Conservation (phyloP, 2,329 filamentous ascomycete species). For the Aspergillus sclerotialis region DNA sequence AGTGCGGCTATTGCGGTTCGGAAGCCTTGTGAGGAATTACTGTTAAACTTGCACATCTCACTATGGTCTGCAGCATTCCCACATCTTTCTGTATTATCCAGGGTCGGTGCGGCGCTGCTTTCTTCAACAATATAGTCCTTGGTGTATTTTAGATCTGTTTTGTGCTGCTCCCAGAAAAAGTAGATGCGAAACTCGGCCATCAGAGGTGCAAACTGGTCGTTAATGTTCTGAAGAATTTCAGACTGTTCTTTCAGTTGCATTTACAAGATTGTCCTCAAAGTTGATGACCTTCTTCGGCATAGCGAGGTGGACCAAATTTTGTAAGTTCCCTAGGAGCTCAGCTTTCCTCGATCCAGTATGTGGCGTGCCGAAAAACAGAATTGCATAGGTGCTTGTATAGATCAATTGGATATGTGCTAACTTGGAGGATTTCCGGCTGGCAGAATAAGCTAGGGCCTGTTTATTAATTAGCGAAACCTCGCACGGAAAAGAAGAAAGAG, state of each 20-base stretch:
- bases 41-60: constrained; percentile 24
- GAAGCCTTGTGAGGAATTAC: constrained; percentile 16
- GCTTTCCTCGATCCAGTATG: constrained; percentile 31
- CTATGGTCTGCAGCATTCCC: constrained; percentile 26
- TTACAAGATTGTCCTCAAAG: constrained; percentile 42
- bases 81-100: constrained; percentile 28
- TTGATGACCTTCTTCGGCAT: constrained; percentile 19
- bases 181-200: constrained; percentile 31
- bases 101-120: constrained; percentile 23
- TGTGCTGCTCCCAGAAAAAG: constrained; percentile 36
- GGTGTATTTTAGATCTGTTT: constrained; percentile 28
- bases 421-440: constrained; percentile 12
- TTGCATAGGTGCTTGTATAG: constrained; percentile 30
- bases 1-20: constrained; percentile 16
- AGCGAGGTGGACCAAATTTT: constrained; percentile 21
- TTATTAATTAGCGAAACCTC: not conserved
- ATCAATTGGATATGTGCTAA: constrained; percentile 28
- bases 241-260: constrained; percentile 46
- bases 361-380: constrained; percentile 33
- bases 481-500: not conserved
- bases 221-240: constrained; percentile 33
- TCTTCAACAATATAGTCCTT: constrained; percentile 26
- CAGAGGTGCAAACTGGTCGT: constrained; percentile 30
- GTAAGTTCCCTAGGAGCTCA: constrained; percentile 10
- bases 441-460: constrained; percentile 30